These are phyloP conservation scores for Fusarium kyushuense DNA, from an alignment of 2,329 filamentous ascomycete genomes.

Conservation along the genomic window DNA sequence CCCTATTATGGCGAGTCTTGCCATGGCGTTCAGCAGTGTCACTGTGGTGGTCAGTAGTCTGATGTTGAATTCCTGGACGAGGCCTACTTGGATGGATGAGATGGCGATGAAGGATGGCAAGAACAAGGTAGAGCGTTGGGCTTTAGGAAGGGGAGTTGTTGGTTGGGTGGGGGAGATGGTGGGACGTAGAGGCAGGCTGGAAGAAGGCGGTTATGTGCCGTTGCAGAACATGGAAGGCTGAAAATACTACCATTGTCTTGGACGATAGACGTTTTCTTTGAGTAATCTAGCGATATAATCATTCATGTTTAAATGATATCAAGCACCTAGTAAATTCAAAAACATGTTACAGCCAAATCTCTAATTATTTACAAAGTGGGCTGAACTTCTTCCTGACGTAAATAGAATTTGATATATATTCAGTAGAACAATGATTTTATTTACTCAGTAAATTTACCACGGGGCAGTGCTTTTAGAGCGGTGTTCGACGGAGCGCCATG, in stretches of 20 bases:
- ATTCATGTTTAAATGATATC: too few species aligned
- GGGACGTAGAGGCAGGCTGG: not conserved
- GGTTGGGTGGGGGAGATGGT: not conserved
- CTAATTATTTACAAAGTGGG: too few species aligned
- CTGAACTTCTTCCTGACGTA: too few species aligned
- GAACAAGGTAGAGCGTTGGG: not conserved
- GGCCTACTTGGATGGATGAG: not conserved
- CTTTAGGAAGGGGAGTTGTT: not conserved
- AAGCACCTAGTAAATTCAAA: too few species aligned
- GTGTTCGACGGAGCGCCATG: too few species aligned
- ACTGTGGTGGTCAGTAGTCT: not conserved
- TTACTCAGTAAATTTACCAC: too few species aligned
- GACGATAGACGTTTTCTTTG: too few species aligned
- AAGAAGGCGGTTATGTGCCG: not conserved
- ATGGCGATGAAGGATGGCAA: not conserved
- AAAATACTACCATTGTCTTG: not conserved
- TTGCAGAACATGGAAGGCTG: not conserved
- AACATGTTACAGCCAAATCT: too few species aligned
- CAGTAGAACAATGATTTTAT: too few species aligned
- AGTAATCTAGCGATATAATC: too few species aligned
- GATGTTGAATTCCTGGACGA: not conserved
- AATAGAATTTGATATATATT: too few species aligned
- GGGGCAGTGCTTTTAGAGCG: not conserved
- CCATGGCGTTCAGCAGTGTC: not conserved
- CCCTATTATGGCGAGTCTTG: not conserved